A percentile compares a stretch with the other conserved stretches of the same genome.
Conservation (phyloP, 306 rosid genomes). For the Leucaena leucocephala region DNA sequence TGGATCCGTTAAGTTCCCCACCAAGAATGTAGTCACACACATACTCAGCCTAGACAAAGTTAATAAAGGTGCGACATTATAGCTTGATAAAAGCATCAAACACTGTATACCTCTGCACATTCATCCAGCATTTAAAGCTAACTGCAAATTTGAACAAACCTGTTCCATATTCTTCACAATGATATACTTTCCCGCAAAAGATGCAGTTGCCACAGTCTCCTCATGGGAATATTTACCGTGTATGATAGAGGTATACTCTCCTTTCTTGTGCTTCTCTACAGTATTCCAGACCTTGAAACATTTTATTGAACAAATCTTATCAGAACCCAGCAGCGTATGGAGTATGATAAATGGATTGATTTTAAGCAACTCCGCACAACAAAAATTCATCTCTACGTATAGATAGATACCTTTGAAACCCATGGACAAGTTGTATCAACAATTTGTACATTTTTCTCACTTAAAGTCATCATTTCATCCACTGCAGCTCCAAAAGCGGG, state of each 20-base stretch:
- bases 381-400: constrained; percentile 18
- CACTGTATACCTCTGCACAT: background rate
- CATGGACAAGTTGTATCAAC: constrained; percentile 99
- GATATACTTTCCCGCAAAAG: constrained; percentile 89
- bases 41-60: constrained; percentile 72
- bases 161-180: constrained; percentile 87
- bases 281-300: constrained; percentile 81
- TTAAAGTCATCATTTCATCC: constrained; percentile 90
- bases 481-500: constrained; percentile 99
- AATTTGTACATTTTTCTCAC: constrained; percentile 77
- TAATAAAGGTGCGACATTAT: constrained; percentile 9
- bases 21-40: constrained; percentile 93
- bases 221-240: constrained; percentile 94
- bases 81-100: background rate
- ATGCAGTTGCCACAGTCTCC: constrained; percentile 96
- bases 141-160: constrained; percentile 55
- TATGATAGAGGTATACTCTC: constrained; percentile 86
- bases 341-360: constrained; percentile 17
- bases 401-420: constrained; percentile 83
- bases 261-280: constrained; percentile 94
- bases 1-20: constrained; percentile 85
- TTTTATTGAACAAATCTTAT: constrained; percentile 34
- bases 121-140: constrained; percentile 17
- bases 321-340: constrained; percentile 30
- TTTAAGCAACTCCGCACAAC: background rate